Evolutionary conservation across 192 early-diverging fungal species (phyloP), one percentile per base, ranked within the genome.

Genomic region (Thoreauomyces humboldtii): DNA sequence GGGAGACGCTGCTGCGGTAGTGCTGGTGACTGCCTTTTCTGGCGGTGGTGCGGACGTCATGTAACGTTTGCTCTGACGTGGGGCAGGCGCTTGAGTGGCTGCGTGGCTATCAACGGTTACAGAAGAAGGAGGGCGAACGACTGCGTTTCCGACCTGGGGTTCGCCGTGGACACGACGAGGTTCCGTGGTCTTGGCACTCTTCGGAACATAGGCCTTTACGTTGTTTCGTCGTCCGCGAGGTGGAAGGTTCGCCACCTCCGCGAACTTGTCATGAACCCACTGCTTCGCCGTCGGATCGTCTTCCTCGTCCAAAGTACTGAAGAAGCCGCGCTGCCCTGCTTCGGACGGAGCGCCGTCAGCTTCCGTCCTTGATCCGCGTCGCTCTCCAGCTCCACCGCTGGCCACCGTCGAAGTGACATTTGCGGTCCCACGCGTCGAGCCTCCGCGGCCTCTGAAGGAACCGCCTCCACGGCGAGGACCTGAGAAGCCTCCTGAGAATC

Each of bases 191-290:
- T 4, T 15, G 3, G 17, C 6, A 52, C 15, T 29, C 5, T 29
- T 17, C 32, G 5, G 27, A 25, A 29, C 25, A 4, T 22, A 15
- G 3, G 25, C 4, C 4, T 2, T 6, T 28, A n/a, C n/a, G n/a
- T n/a, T 27, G 50, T 52, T 15, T 15, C 7, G 24, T 27, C 7
- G 50, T 14, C 17, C 50, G 6, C 27, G 4, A n/a, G 38, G 64
- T 15, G 29, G 19, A 38, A 43, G 24, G 12, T 62, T 29, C 14
- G 22, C 50, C 11, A 55, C 51, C 25, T 70, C 68, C 21, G 62
- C 68, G 45, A 63, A 70, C 31, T 70, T 70, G 43, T 70, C 68
- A 34, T 70, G 68, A n/a, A 63, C 61, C 68, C 68, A 70, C 21
- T 15, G 6, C 29, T 63, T 34, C 22, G 52, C 61, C 37, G 61